Conservation (phyloP, 805 yeast species). For the Nakazawaea ishiwadae region DNA sequence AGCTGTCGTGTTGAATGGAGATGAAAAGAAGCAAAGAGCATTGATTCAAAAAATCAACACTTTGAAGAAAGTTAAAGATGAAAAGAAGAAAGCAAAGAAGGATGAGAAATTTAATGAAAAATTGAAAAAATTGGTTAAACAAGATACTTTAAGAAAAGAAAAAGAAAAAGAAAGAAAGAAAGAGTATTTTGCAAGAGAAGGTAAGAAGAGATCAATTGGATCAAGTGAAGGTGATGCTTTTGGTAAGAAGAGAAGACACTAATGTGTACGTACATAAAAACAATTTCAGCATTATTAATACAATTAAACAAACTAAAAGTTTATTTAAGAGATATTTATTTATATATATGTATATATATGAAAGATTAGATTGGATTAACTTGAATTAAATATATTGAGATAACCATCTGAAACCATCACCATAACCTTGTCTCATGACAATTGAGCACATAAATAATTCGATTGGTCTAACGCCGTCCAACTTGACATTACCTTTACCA, state of each 20-base stretch:
- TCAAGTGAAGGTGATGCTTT: conserved; percentile 22
- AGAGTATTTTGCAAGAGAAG: conserved; percentile 73
- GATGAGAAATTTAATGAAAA: conserved; percentile 70
- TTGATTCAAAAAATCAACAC: conserved; percentile 85
- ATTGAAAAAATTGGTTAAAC: conserved; percentile 69
- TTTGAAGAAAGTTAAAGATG: conserved; percentile 78
- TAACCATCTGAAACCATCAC: conserved; percentile 97
- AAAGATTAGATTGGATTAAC: not conserved
- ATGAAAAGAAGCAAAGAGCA: conserved; percentile 89
- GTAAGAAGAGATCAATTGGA: conserved; percentile 53
- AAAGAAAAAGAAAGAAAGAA: conserved; percentile 83
- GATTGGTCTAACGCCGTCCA: conserved; percentile 79
- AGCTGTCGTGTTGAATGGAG: conserved; percentile 90
- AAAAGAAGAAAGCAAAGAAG: conserved; percentile 69
- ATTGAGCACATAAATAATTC: conserved; percentile 98
- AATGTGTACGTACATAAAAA: not conserved
- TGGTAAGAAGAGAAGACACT: conserved; percentile 18
- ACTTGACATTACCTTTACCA: conserved; percentile 74
- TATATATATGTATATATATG: not conserved
- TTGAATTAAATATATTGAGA: conserved; percentile 77
- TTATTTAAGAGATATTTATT: not conserved
- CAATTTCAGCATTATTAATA: conserved; percentile 4
- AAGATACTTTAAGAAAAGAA: conserved; percentile 63
- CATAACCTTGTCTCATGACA: conserved; percentile 98
- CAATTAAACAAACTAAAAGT: conserved; percentile 10